Evolutionary conservation across 2,329 filamentous ascomycete genomes (phyloP).

Genomic region (Bipolaris bicolor): DNA sequence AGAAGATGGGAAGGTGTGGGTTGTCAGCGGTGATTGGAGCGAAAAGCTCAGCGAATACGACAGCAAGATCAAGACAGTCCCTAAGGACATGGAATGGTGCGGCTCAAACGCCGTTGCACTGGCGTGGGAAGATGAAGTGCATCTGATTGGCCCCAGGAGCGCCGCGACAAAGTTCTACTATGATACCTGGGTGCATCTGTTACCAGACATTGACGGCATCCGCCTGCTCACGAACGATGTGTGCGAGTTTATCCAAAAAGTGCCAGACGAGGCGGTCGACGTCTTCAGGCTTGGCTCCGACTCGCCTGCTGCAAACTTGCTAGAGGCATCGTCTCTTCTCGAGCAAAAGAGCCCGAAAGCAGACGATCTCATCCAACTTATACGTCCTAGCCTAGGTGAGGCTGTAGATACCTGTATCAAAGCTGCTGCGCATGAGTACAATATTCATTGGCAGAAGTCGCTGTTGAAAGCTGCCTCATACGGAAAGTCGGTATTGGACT

Average conservation of each 20-base stretch:
- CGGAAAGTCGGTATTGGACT: slow-evolving; percentile 93
- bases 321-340: slow-evolving; percentile 89
- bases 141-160: slow-evolving; percentile 85
- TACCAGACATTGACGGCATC: slow-evolving; percentile 89
- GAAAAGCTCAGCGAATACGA: slow-evolving; percentile 91
- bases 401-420: slow-evolving; percentile 94
- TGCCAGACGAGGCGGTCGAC: slow-evolving; percentile 83
- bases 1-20: slow-evolving; percentile 80
- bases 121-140: slow-evolving; percentile 97
- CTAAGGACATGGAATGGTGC: slow-evolving; percentile 93
- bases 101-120: slow-evolving; percentile 92
- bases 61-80: slow-evolving; percentile 81
- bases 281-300: slow-evolving; percentile 89
- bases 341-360: slow-evolving; percentile 95
- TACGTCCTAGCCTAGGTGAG: slow-evolving; percentile 83
- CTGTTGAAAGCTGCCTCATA: slow-evolving; percentile 96
- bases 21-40: slow-evolving; percentile 95
- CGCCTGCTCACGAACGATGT: slow-evolving; percentile 87
- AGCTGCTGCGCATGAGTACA: slow-evolving; percentile 91
- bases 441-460: slow-evolving; percentile 90
- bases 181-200: slow-evolving; percentile 85
- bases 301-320: slow-evolving; percentile 86
- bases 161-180: slow-evolving; percentile 82
- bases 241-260: slow-evolving; percentile 97
- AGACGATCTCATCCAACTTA: slow-evolving; percentile 96